Conservation (phyloP, 345 rosid species). For the Gossypium ekmanianum region DNA sequence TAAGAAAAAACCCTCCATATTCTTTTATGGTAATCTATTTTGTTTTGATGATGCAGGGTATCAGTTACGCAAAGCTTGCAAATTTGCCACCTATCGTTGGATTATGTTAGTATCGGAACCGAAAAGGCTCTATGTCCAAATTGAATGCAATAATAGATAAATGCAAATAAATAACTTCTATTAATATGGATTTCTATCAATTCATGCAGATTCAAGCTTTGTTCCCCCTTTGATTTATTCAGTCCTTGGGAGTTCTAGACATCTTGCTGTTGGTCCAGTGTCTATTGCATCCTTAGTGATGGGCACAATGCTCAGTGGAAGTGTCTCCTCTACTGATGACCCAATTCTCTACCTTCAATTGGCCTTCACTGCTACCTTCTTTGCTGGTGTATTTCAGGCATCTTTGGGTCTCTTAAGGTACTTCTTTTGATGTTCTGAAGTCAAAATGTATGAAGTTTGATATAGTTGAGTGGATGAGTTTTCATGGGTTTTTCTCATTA, state of each 20-base stretch:
- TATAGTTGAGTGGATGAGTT: too few relatives aligned
- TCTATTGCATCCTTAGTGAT: constrained; percentile 94
- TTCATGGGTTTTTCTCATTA: not conserved
- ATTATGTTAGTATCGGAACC: constrained; percentile 57
- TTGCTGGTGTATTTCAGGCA: constrained; percentile 94
- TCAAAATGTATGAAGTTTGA: not conserved
- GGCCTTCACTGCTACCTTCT: constrained; percentile 96
- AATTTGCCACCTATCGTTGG: constrained; percentile 80
- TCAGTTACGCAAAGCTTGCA: constrained; percentile 98
- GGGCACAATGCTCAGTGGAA: constrained; percentile 90
- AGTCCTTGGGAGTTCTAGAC: constrained; percentile 85
- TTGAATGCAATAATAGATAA: not conserved
- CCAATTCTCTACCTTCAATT: constrained; percentile 66
- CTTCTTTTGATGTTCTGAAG: not conserved
- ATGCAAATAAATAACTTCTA: not conserved
- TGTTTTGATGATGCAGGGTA: constrained; percentile 61
- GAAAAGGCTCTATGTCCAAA: not conserved
- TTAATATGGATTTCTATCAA: not conserved
- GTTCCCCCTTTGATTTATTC: constrained; percentile 92
- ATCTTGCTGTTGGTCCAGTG: constrained; percentile 94
- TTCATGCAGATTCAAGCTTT: constrained; percentile 90
- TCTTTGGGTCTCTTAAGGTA: constrained; percentile 88
- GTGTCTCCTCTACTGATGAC: constrained; percentile 49
- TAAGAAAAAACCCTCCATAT: not conserved
- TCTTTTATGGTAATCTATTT: constrained; percentile 6